Base-by-base conservation (phyloP, 148 eudicot species). In the Rhododendron griersonianum region DNA sequence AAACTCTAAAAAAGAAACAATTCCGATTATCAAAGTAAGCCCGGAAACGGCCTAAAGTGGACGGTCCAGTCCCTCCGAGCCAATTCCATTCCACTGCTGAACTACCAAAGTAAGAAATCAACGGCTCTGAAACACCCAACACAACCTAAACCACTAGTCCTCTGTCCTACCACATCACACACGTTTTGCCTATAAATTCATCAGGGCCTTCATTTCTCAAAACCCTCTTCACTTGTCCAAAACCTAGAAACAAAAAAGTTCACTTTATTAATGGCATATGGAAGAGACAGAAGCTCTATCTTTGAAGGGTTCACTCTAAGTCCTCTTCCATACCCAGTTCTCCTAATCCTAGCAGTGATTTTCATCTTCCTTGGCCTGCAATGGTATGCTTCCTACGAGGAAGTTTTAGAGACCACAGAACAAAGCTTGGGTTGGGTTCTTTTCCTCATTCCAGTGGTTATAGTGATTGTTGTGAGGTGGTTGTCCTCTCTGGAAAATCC, bases 281-380 rank as follows among this genome's bases (percentile, higher is more conserved):
- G 90, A 83, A 88, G 87, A 84, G 47, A 71, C 85, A 85, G 89
- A 87, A 35, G 85, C 23, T 82, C 96, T 1, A 84, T 96, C 71
- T 84, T 91, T 11, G 96, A 95, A 78, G 93, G 86, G 2, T 91
- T 96, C 23, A 88, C 95, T 2, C 87, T 95, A 18, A 92, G 90
- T 61, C 98, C 98, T 37, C 88, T 94, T 4, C 99, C 98, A 19
- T 94, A 92, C 85, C 98, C 94, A 77, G 94, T 94, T 35, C 80
- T 96, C 8, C 84, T 95, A 14, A 69, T 96, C 25, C 84, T 95
- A n/a, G 82, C 86, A 14, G 89, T 96, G 8, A 75, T 94, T 80
- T 89, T 83, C 45, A 4, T 93, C 69, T 90, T 96, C 55, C 91
- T 96, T 35, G 93, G 92, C 57, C 14, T 95, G 14, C 93, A 92